Percentiles rank a stretch among this genome's conserved stretches.
Conservation (phyloP, 108 stramenopile genomes). For the Fistulifera pelliculosa region DNA sequence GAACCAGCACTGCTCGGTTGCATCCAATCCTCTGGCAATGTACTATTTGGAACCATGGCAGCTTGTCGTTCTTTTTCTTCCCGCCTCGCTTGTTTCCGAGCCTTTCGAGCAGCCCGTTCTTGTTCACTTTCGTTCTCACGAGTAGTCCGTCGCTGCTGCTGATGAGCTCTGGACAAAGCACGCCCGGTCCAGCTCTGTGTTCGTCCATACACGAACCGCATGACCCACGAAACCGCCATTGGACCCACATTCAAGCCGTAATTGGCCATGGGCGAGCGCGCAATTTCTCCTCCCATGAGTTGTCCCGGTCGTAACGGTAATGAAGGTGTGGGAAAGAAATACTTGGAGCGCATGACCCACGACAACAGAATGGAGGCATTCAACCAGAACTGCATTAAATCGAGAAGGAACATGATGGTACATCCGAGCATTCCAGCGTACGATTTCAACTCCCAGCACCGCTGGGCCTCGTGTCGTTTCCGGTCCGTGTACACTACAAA, state of each 20-base stretch:
- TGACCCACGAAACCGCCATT: constrained; percentile 70
- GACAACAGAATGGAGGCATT: constrained; percentile 57
- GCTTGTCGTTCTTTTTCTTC: neutral
- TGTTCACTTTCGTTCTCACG: constrained; percentile 2
- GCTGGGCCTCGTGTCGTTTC: constrained; percentile 47
- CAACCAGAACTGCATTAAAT: constrained; percentile 65
- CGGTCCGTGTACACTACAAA: constrained; percentile 74
- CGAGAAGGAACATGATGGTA: constrained; percentile 51
- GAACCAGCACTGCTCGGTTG: too few relatives aligned
- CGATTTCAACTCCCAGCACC: constrained; percentile 54
- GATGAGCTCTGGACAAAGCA: constrained; percentile 45
- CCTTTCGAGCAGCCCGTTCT: constrained; percentile 3
- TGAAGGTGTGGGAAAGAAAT: constrained; percentile 70
- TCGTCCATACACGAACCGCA: constrained; percentile 51
- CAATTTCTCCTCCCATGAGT: constrained; percentile 51
- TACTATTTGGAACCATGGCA: too few relatives aligned
- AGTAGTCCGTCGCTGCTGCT: constrained; percentile 22
- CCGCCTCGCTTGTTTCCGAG: neutral
- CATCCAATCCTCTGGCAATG: too few relatives aligned
- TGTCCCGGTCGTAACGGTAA: constrained; percentile 64
- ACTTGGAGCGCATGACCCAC: constrained; percentile 63
- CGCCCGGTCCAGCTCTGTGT: constrained; percentile 59
- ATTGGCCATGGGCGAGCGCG: constrained; percentile 28
- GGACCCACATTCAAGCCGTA: constrained; percentile 84
- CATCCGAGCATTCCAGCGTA: constrained; percentile 47